Percentiles rank a stretch among this genome's conserved stretches.
phyloP scores from a whole-genome alignment of 371 early-diverging fungal species.

The Rhizopus stolonifer region DNA sequence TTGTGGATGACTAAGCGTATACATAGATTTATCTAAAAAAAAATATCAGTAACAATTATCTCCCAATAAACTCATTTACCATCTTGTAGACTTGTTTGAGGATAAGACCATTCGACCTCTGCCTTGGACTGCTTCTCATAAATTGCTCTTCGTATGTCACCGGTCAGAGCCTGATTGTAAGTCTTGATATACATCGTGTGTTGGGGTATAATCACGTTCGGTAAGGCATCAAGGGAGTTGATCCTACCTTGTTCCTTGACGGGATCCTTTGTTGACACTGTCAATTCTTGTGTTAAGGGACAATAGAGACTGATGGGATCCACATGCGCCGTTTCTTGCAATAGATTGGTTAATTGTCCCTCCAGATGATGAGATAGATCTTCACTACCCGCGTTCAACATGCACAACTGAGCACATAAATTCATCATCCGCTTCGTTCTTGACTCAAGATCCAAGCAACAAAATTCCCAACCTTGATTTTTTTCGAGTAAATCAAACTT shows the following conservation, averaged over 20 bases:
- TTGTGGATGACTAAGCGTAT: too few species aligned
- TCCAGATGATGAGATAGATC: slow-evolving; percentile 51
- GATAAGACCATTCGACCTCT: slow-evolving; percentile 22
- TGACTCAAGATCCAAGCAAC: slow-evolving; percentile 39
- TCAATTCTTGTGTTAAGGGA: background rate
- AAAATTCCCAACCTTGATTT: too few species aligned
- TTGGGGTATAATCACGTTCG: slow-evolving; percentile 38
- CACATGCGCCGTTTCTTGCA: slow-evolving; percentile 32
- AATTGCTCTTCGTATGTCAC: slow-evolving; percentile 25
- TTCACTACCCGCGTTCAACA: slow-evolving; percentile 45
- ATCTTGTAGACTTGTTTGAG: slow-evolving; percentile 14
- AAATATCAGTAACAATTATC: too few species aligned
- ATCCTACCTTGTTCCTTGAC: background rate
- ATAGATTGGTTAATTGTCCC: slow-evolving; percentile 38
- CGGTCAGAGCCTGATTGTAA: slow-evolving; percentile 32
- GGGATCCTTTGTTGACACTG: background rate
- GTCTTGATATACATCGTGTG: slow-evolving; percentile 35
- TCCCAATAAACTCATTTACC: too few species aligned
- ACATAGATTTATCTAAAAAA: too few species aligned
- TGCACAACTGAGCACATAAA: slow-evolving; percentile 34
- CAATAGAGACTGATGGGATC: slow-evolving; percentile 3
- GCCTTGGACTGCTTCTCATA: slow-evolving; percentile 15
- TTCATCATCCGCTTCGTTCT: slow-evolving; percentile 48
- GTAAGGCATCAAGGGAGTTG: slow-evolving; percentile 22
- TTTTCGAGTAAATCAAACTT: too few species aligned